Percentiles rank a stretch among this genome's conserved stretches.
These are phyloP conservation scores for Lunularia cruciata DNA, from an alignment of 225 moss, liverwort and hornwort species.

Conservation along the genomic window DNA sequence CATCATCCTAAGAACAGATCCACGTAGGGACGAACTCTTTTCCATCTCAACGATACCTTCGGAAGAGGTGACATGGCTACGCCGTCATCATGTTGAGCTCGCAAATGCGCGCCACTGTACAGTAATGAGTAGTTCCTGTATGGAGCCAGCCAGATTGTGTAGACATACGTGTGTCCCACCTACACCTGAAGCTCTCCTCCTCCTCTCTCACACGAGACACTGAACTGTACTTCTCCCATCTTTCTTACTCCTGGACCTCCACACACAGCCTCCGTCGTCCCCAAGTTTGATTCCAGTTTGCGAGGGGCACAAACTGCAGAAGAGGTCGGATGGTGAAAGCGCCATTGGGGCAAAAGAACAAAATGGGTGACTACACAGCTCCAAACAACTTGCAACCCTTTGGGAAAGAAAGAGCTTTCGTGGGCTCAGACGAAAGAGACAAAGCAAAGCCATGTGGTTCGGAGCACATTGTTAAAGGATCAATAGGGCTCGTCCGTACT, in stretches of 20 bases:
- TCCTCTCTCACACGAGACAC: background rate
- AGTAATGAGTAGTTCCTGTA: too few relatives aligned
- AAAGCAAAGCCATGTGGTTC: background rate
- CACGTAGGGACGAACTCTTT: too few relatives aligned
- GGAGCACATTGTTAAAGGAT: background rate
- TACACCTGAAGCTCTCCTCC: background rate
- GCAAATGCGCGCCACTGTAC: too few relatives aligned
- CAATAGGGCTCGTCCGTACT: background rate
- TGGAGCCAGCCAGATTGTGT: too few relatives aligned
- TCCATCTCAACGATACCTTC: too few relatives aligned
- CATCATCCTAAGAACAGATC: too few relatives aligned
- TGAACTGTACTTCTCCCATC: background rate
- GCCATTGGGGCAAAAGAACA: slow-evolving; percentile 1
- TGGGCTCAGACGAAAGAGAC: background rate
- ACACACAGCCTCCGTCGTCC: too few relatives aligned
- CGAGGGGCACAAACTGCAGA: background rate
- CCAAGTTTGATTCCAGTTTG: background rate
- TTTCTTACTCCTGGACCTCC: background rate
- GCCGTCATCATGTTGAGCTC: too few relatives aligned
- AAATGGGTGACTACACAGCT: background rate
- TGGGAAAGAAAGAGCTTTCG: background rate
- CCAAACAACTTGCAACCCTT: background rate
- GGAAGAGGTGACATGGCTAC: too few relatives aligned
- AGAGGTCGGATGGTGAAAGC: slow-evolving; percentile 3
- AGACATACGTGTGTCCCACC: too few relatives aligned